Conservation (phyloP, 1,284 basidiomycete genomes). For the Malassezia nana region DNA sequence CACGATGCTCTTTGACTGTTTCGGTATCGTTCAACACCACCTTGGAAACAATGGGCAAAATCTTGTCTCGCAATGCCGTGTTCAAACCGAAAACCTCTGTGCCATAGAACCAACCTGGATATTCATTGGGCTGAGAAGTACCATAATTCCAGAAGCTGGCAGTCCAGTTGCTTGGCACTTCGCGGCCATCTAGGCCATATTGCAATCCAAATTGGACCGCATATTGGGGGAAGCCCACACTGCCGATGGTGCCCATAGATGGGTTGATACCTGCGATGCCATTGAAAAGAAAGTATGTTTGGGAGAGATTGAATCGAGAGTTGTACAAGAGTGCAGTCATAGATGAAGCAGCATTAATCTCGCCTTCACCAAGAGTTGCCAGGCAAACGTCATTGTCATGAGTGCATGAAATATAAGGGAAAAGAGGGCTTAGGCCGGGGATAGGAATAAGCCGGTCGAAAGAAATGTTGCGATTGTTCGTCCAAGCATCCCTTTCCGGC, state of each 20-base stretch:
- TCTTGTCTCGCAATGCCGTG: slow-evolving; percentile 51
- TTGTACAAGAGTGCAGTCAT: slow-evolving; percentile 46
- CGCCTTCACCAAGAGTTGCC: slow-evolving; percentile 49
- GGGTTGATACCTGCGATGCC: slow-evolving; percentile 54
- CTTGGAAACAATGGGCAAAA: slow-evolving; percentile 45
- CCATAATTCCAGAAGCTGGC: slow-evolving; percentile 52
- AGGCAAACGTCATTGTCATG: slow-evolving; percentile 50
- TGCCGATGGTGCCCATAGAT: slow-evolving; percentile 50
- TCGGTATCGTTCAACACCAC: slow-evolving; percentile 50
- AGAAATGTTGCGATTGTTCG: slow-evolving; percentile 15
- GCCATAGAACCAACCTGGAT: slow-evolving; percentile 50
- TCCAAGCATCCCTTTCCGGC: slow-evolving; percentile 48
- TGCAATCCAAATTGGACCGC: slow-evolving; percentile 53
- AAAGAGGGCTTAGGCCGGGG: slow-evolving; percentile 52
- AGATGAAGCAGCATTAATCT: slow-evolving; percentile 54
- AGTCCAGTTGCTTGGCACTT: slow-evolving; percentile 51
- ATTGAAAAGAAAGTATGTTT: slow-evolving; percentile 53
- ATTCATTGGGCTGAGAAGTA: slow-evolving; percentile 45
- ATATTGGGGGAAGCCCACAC: slow-evolving; percentile 52
- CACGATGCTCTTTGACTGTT: slow-evolving; percentile 48
- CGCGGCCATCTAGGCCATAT: slow-evolving; percentile 53
- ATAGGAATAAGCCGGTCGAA: slow-evolving; percentile 51
- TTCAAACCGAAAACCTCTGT: slow-evolving; percentile 56
- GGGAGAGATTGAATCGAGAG: slow-evolving; percentile 50
- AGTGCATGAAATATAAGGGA: slow-evolving; percentile 52